phyloP scores from a whole-genome alignment of 2,329 filamentous ascomycete genomes.

The Cladosporium sp. region DNA sequence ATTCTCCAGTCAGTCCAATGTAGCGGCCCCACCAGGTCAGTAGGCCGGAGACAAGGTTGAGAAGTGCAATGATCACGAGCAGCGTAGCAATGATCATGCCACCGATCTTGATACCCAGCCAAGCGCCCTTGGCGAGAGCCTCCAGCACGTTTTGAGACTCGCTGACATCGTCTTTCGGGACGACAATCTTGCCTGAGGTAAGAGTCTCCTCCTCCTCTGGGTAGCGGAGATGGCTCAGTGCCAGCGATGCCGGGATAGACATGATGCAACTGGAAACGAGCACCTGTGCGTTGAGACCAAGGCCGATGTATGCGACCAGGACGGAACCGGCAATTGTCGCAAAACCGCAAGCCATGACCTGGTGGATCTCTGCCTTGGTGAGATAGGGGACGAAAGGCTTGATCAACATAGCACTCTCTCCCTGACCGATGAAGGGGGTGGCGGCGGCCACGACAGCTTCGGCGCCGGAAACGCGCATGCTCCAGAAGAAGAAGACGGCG shows the following conservation, averaged over 20 bases:
- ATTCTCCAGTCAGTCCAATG: constrained; percentile 62
- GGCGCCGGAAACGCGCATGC: constrained; percentile 77
- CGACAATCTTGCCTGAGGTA: constrained; percentile 73
- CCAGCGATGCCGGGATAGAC: constrained; percentile 87
- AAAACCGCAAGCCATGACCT: constrained; percentile 88
- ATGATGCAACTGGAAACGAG: constrained; percentile 90
- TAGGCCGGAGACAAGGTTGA: constrained; percentile 69
- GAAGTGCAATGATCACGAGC: constrained; percentile 76
- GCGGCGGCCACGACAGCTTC: constrained; percentile 92
- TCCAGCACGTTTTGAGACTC: constrained; percentile 75
- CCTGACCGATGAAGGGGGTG: constrained; percentile 90
- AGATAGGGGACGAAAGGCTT: constrained; percentile 79
- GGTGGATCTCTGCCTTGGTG: constrained; percentile 82
- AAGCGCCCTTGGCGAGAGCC: constrained; percentile 78
- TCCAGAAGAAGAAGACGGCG: constrained; percentile 87
- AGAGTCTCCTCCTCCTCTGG: constrained; percentile 83
- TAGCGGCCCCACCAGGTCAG: constrained; percentile 82
- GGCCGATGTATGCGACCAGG: constrained; percentile 75
- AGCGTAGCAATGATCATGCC: constrained; percentile 75
- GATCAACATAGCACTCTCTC: constrained; percentile 90
- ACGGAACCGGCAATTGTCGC: constrained; percentile 89
- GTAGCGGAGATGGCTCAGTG: constrained; percentile 83
- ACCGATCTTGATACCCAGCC: constrained; percentile 80
- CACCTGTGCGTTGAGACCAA: constrained; percentile 79
- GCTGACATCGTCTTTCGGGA: constrained; percentile 74